phyloP scores from a whole-genome alignment of 306 rosid genomes.

The Glycine tomentella region DNA sequence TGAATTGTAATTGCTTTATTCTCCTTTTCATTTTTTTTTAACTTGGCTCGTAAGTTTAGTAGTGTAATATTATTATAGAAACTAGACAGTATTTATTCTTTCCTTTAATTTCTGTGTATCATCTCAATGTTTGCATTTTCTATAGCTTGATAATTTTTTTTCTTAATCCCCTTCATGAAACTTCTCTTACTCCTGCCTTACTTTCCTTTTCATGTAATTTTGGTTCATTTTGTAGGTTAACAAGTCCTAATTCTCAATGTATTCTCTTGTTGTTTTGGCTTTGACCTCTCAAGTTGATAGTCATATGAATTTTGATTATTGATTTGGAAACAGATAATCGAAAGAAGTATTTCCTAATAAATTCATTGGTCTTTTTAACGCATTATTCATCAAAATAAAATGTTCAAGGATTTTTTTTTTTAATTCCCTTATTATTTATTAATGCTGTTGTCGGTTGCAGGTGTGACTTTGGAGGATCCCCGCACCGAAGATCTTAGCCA shows the following conservation, averaged over 20 bases:
- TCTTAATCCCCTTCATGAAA: conserved; percentile 14
- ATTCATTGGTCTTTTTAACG: not conserved
- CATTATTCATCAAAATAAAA: conserved; percentile 19
- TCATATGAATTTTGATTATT: conserved; percentile 15
- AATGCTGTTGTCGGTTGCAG: conserved; percentile 56
- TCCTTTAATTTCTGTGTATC: conserved; percentile 1
- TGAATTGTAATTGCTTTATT: conserved; percentile 32
- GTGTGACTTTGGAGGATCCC: conserved; percentile 94
- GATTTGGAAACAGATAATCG: conserved; percentile 37
- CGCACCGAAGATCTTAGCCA: conserved; percentile 97
- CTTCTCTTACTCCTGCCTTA: conserved; percentile 30
- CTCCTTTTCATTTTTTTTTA: not conserved
- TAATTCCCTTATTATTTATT: conserved; percentile 31
- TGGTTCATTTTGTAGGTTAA: conserved; percentile 21
- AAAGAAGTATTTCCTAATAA: conserved; percentile 23
- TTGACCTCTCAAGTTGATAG: conserved; percentile 32
- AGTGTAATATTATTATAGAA: conserved; percentile 24
- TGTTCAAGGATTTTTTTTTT: not conserved
- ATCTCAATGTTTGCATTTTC: conserved; percentile 28
- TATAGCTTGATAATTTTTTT: conserved; percentile 12
- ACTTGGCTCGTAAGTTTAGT: not conserved
- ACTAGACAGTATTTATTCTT: conserved; percentile 23
- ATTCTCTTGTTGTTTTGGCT: conserved; percentile 27
- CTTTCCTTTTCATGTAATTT: conserved; percentile 17
- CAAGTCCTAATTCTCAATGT: conserved; percentile 4